These are phyloP conservation scores for Trichoderma sp. DNA, from an alignment of 2,329 filamentous ascomycete genomes.

Conservation along the genomic window DNA sequence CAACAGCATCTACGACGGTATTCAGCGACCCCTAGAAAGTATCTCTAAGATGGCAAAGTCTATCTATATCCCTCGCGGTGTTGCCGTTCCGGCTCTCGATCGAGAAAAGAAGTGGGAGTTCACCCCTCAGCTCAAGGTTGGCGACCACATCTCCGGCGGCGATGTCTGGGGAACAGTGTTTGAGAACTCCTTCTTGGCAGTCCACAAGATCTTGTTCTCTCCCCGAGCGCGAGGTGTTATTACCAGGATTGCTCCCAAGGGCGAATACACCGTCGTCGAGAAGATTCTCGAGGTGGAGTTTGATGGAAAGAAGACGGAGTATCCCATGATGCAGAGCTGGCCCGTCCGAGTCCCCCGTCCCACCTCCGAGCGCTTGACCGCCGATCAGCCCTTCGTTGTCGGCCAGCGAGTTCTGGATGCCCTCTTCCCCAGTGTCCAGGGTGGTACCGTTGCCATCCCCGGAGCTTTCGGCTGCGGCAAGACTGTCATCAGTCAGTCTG, in stretches of 20 bases:
- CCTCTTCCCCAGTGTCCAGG: conserved; percentile 93
- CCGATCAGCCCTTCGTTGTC: conserved; percentile 89
- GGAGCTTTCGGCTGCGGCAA: conserved; percentile 99
- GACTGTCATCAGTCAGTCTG: conserved; percentile 97
- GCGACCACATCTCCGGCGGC: conserved; percentile 94
- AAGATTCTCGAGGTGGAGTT: conserved; percentile 97
- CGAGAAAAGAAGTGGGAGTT: conserved; percentile 96
- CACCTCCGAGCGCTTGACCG: conserved; percentile 86
- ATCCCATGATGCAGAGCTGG: conserved; percentile 99
- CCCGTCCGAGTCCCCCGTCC: conserved; percentile 95
- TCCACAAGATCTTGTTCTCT: conserved; percentile 91
- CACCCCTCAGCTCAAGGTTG: conserved; percentile 86
- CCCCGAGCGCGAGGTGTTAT: conserved; percentile 90
- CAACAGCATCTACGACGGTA: conserved; percentile 99
- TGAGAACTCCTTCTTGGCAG: conserved; percentile 92
- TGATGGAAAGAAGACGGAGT: conserved; percentile 90
- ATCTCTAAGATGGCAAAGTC: conserved; percentile 78
- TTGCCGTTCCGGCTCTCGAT: conserved; percentile 83
- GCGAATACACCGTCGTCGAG: conserved; percentile 90
- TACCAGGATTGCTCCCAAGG: conserved; percentile 85
- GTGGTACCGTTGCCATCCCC: conserved; percentile 96
- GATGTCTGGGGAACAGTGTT: conserved; percentile 94
- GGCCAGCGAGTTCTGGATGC: conserved; percentile 96
- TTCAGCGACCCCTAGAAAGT: conserved; percentile 87
- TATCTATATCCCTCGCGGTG: conserved; percentile 97